Base-by-base conservation (phyloP, 2,329 filamentous ascomycete species). In the Aspergillus brunneoviolaceus region DNA sequence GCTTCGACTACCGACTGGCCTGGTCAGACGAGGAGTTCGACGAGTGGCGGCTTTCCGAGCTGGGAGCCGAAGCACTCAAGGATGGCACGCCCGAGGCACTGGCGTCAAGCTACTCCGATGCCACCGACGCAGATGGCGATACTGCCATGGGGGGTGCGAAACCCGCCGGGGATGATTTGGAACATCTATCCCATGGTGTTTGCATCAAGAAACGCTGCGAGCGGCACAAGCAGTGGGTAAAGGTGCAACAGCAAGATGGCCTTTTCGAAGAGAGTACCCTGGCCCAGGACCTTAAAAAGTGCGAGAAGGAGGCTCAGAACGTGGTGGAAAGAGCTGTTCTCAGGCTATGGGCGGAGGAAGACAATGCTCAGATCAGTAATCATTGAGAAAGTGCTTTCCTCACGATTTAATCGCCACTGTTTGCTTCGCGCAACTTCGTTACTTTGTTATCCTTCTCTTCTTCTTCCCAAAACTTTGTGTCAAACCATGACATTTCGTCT, bases 21-120 rank as follows among this genome's bases (percentile, higher is more conserved):
- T 81, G 80, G 79, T 76, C 75, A 2, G 80, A 82, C 57, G 77
- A 79, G 51, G 79, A 81, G 62, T 81, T 82, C 60, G 72, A 78
- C 39, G 74, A 77, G 31, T 82, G 80, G 80, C 74, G 79, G 23
- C 60, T 74, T 11, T 76, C 72, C 0, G 70, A 72, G 7, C 65
- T 66, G 16, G 80, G 76, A 16, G 72, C 71, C 59, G 74, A 70
- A 56, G 73, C 76, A 7, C 72, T 81, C 0, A 67, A 73, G 9
- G 74, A 77, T n/a, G 73, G 73, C 7, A 72, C 72, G 4, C 67
- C 74, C 9, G 72, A 75, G 54, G 66, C 73, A 1, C 67, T 75
- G 23, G 70, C 68, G 33, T 61, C 64, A 9, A 69, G 68, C 55
- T 68, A 69, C 48, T 68, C 67, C 4, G 54, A 62, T 5, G 49